Evolutionary conservation across 495 filamentous ascomycete species (phyloP), one percentile per base, ranked within the genome.

Genomic region (Penicillium daleae): DNA sequence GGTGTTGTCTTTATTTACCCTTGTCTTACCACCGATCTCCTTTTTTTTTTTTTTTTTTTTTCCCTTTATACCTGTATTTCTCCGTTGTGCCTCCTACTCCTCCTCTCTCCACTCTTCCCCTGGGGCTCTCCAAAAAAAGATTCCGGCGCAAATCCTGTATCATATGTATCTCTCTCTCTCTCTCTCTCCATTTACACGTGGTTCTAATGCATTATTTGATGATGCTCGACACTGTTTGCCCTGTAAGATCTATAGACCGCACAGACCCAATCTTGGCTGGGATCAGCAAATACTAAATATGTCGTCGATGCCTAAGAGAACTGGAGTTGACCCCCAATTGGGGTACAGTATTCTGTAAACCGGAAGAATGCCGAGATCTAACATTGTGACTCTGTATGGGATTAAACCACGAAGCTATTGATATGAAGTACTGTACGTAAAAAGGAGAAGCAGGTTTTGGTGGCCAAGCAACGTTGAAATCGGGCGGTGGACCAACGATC

Each of bases 51-150:
- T n/a, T n/a, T n/a, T n/a, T n/a, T n/a, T n/a, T n/a, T n/a, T n/a
- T n/a, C n/a, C n/a, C n/a, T n/a, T 65, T 62, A 64, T 74, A 66
- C 65, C 65, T 74, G 64, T 76, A 71, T 76, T 70, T 65, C 68
- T 74, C 55, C 64, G 35, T 64, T 65, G 35, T 64, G 56, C 64
- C 56, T 54, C 68, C 54, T 66, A 29, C 26, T 44, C 40, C 26
- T 44, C 40, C 29, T 33, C 55, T 66, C 70, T 71, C 68, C 66
- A 66, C 67, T 69, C 68, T 32, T 52, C 33, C 61, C 59, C 55
- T 66, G 62, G 70, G 60, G 60, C 64, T 63, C 59, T 44, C 44
- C 63, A 66, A 65, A 71, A 66, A 65, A 71, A 62, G 65, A 57
- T 66, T 69, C 68, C 61, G 61, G 63, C 69, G 70, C 69, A 72